Evolutionary conservation across 1,139 yeast species (phyloP).

Genomic region (Debaryomyces psychrophilus): DNA sequence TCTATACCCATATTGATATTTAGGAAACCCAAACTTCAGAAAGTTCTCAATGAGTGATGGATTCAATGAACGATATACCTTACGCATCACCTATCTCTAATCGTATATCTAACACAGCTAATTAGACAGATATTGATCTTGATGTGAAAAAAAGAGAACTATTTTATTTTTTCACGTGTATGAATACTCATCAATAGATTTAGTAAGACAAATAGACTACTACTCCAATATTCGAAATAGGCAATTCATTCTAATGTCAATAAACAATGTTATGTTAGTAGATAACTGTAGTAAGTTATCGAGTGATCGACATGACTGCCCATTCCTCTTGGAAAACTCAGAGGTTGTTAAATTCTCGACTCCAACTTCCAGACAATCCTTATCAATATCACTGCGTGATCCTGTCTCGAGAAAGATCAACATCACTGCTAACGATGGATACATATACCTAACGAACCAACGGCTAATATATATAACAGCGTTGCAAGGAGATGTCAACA

Average conservation of each 20-base stretch:
- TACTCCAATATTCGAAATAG: neutral
- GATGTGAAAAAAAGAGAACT: neutral
- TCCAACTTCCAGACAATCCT: slow-evolving; percentile 27
- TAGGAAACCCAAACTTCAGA: slow-evolving; percentile 22
- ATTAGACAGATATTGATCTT: neutral
- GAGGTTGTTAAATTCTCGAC: slow-evolving; percentile 26
- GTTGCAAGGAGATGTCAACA: slow-evolving; percentile 42
- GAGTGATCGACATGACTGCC: slow-evolving; percentile 11
- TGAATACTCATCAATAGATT: neutral
- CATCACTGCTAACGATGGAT: slow-evolving; percentile 39
- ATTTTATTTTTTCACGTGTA: neutral
- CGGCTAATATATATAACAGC: slow-evolving; percentile 41
- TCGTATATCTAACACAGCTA: neutral
- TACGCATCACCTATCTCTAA: slow-evolving; percentile 7
- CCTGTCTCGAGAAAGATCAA: slow-evolving; percentile 16
- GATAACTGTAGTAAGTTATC: slow-evolving; percentile 23
- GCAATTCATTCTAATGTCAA: slow-evolving; percentile 28
- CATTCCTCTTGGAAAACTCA: neutral
- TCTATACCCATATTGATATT: slow-evolving; percentile 22
- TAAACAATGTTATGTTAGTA: slow-evolving; percentile 33
- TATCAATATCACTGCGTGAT: slow-evolving; percentile 23
- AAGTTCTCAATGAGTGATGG: slow-evolving; percentile 30
- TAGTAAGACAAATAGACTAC: neutral
- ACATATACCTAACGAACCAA: slow-evolving; percentile 39
- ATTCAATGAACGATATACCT: slow-evolving; percentile 30